Evolutionary conservation across 202 grass and related monocot species (phyloP).

Genomic region (Carex arenaria): DNA sequence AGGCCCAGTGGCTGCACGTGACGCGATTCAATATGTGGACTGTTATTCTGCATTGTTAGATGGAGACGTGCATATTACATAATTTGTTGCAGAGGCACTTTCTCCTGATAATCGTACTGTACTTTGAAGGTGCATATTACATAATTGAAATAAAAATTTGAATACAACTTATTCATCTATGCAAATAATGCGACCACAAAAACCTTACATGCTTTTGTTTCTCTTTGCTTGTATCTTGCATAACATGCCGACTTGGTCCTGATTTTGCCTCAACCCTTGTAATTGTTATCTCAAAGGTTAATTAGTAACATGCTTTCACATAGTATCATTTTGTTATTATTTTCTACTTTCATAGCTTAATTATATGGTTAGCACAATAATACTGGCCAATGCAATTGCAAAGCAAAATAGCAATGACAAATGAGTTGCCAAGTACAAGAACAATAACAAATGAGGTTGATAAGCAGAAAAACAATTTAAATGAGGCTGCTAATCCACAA

Average conservation of each 20-base stretch:
- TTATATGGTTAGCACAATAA: not conserved
- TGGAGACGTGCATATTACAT: no score
- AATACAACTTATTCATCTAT: not conserved
- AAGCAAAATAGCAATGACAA: no score
- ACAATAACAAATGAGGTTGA: no score
- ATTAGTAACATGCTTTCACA: slow-evolving; percentile 16
- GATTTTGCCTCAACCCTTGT: slow-evolving; percentile 94
- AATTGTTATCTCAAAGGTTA: slow-evolving; percentile 92
- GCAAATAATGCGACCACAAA: not conserved
- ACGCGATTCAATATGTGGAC: no score
- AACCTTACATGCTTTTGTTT: slow-evolving; percentile 6
- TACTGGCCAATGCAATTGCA: no score
- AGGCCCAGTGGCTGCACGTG: no score
- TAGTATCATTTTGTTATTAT: not conserved
- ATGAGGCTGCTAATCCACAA: no score
- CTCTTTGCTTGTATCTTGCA: slow-evolving; percentile 14
- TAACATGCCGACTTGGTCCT: slow-evolving; percentile 52
- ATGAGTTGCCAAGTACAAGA: no score
- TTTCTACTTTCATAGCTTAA: slow-evolving; percentile 6
- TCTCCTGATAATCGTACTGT: slow-evolving; percentile 83
- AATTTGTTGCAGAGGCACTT: slow-evolving; percentile 95
- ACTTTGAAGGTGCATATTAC: slow-evolving; percentile 58
- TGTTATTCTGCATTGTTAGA: no score
- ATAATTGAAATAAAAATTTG: slow-evolving; percentile 10
- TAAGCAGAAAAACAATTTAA: no score